A percentile compares a stretch with the other conserved stretches of the same genome.
These are phyloP conservation scores for Cladophialophora bantiana DNA, from an alignment of 2,329 filamentous ascomycete species.

Conservation along the genomic window DNA sequence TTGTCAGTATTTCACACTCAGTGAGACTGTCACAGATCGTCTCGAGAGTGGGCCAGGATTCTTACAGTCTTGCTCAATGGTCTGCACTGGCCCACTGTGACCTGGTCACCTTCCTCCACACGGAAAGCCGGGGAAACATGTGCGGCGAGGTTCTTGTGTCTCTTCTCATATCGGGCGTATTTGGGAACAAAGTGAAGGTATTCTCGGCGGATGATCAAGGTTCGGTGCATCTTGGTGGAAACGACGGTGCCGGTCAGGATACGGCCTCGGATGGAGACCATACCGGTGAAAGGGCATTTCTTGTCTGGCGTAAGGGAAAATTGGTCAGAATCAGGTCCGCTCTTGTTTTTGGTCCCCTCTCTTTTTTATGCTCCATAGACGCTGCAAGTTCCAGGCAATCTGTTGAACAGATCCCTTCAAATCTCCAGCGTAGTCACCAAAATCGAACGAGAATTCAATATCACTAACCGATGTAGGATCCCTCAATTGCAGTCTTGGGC, in stretches of 20 bases:
- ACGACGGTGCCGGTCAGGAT: constrained; percentile 99
- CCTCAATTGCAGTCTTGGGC: constrained; percentile 98
- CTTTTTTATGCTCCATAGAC: background rate
- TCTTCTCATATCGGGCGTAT: constrained; percentile 99
- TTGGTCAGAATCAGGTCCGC: constrained; percentile 41
- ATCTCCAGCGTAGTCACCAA: background rate
- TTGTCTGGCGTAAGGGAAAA: constrained; percentile 73
- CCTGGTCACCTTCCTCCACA: constrained; percentile 99
- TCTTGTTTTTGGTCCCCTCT: too few species aligned
- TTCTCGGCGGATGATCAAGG: constrained; percentile 98
- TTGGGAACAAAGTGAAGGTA: constrained; percentile 99
- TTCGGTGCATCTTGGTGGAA: constrained; percentile 99
- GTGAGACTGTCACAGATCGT: background rate
- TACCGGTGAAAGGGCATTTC: constrained; percentile 99
- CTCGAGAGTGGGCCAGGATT: background rate
- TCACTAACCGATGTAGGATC: constrained; percentile 93
- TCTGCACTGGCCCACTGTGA: constrained; percentile 99
- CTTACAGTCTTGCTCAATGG: constrained; percentile 99
- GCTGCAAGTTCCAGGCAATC: background rate
- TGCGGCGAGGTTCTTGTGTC: constrained; percentile 99
- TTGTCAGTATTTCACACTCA: constrained; percentile 12
- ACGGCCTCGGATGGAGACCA: constrained; percentile 99
- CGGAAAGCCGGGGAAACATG: constrained; percentile 99
- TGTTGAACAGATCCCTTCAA: background rate
- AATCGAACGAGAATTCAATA: background rate